Conservation (phyloP, 176 grass and related monocot species). For the Pontederia paniculata region DNA sequence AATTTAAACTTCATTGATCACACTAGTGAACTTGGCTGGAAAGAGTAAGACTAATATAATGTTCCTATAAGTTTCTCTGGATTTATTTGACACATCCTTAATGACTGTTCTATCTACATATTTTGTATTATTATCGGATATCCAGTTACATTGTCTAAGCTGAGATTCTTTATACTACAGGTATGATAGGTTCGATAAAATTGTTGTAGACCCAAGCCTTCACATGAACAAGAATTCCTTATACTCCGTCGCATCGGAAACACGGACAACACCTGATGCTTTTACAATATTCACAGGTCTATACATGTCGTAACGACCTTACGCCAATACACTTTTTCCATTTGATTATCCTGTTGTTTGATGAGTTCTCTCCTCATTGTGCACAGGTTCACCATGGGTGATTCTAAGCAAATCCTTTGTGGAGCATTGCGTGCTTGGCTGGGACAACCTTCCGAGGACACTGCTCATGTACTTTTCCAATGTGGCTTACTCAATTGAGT, state of each 20-base stretch:
- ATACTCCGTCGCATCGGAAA: constrained; percentile 20
- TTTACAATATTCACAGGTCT: constrained; percentile 89
- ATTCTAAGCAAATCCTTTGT: constrained; percentile 58
- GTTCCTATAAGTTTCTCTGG: not conserved
- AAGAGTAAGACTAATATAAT: constrained; percentile 27
- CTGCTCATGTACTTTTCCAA: constrained; percentile 71
- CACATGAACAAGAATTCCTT: constrained; percentile 34
- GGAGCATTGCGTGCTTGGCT: constrained; percentile 47
- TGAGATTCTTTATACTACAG: constrained; percentile 14
- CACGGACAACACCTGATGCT: constrained; percentile 50
- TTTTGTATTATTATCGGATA: not conserved
- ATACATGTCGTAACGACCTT: not conserved
- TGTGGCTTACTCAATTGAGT: constrained; percentile 42
- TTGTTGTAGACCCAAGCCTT: constrained; percentile 57
- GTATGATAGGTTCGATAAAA: constrained; percentile 56
- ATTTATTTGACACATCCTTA: too few relatives aligned
- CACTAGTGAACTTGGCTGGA: constrained; percentile 62
- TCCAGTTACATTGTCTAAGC: not conserved
- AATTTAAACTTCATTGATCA: constrained; percentile 58
- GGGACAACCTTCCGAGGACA: constrained; percentile 61
- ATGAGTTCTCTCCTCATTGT: not conserved
- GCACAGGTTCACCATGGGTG: constrained; percentile 74
- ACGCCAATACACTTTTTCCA: not conserved
- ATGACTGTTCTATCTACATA: too few relatives aligned
- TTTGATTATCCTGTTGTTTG: not conserved